Evolutionary conservation across 139 green algal species (phyloP), one percentile per base, ranked within the genome.

Genomic region (Desmodesmus armatus): DNA sequence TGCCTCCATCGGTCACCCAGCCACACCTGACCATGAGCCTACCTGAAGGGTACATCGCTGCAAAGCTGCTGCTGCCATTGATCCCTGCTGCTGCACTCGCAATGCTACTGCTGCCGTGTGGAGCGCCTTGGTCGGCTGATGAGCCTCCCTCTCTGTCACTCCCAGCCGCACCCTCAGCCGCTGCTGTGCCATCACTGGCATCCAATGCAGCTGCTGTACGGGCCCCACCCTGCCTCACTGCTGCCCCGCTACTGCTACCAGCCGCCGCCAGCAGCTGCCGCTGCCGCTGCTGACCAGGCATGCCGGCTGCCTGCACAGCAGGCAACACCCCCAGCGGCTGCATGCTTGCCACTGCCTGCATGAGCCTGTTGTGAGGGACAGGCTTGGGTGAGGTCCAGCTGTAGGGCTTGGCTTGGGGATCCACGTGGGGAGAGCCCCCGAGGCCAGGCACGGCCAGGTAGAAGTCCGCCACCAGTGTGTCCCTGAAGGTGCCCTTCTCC

Each of bases 11-110:
- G 1, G 80, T 11, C 13, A 92, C 89, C 91, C 91, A 94, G 63
- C 89, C 91, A 71, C 91, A 92, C 23, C 87, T 85, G n/a, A 91
- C 83, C 67, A 89, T 89, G 35, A 94, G 3, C 9, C 51, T n/a
- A 55, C 91, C 91, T 49, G 83, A 55, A 2, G 87, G 85, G 84
- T 91, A 94, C 1, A 94, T 60, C 17, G 69, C 65, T 23, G 47
- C 49, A 33, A 78, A 23, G 23, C 47, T 67, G 2, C 40, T 29
- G 43, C 15, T 62, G 0, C 4, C 19, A 39, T 1, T 25, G 31
- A 17, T 31, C 58, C 23, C 71, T 60, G 76, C 60, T 43, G 47
- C 49, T 69, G 70, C 41, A 78, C 39, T 6, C 23, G 21, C 41
- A 53, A 3, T 41, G 62, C 31, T 41, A 77, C 40, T 75, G 37